Conservation (phyloP, 768 basidiomycete species). For the Trichaptum fuscoviolaceum region DNA sequence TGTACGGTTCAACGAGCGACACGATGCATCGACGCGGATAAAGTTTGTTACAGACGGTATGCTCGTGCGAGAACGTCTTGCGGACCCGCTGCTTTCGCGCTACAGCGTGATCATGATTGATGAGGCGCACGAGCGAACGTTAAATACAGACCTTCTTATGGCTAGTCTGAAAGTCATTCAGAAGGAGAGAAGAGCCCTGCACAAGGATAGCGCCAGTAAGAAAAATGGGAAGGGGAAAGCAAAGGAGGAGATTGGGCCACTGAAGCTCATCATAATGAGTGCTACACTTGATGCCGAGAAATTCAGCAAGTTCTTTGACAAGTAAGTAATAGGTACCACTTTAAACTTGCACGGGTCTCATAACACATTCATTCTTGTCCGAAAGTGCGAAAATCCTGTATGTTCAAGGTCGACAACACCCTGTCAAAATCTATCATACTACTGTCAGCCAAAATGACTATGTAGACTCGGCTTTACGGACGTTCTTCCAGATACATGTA, state of each 20-base stretch:
- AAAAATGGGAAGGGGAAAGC: slow-evolving; percentile 46
- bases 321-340: slow-evolving; percentile 42
- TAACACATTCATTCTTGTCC: slow-evolving; percentile 4
- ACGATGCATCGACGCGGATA: slow-evolving; percentile 68
- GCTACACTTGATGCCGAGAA: slow-evolving; percentile 95
- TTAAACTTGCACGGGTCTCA: background rate
- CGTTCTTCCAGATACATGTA: slow-evolving; percentile 90
- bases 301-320: slow-evolving; percentile 82
- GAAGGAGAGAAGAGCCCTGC: slow-evolving; percentile 33
- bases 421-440: slow-evolving; percentile 81
- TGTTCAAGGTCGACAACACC: slow-evolving; percentile 89
- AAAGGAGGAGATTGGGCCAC: slow-evolving; percentile 41
- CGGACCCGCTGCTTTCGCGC: slow-evolving; percentile 65
- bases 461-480: slow-evolving; percentile 81
- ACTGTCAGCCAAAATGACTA: slow-evolving; percentile 75
- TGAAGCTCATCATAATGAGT: slow-evolving; percentile 96
- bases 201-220: slow-evolving; percentile 39
- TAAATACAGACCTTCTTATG: slow-evolving; percentile 91
- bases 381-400: slow-evolving; percentile 82
- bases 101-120: slow-evolving; percentile 92
- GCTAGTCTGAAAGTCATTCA: slow-evolving; percentile 85
- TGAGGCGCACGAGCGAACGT: slow-evolving; percentile 94
- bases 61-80: slow-evolving; percentile 88
- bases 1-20: slow-evolving; percentile 90
- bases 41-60: slow-evolving; percentile 99